A percentile compares a stretch with the other conserved stretches of the same genome.
Conservation (phyloP, 2,329 filamentous ascomycete genomes). For the Mariannaea elegans region DNA sequence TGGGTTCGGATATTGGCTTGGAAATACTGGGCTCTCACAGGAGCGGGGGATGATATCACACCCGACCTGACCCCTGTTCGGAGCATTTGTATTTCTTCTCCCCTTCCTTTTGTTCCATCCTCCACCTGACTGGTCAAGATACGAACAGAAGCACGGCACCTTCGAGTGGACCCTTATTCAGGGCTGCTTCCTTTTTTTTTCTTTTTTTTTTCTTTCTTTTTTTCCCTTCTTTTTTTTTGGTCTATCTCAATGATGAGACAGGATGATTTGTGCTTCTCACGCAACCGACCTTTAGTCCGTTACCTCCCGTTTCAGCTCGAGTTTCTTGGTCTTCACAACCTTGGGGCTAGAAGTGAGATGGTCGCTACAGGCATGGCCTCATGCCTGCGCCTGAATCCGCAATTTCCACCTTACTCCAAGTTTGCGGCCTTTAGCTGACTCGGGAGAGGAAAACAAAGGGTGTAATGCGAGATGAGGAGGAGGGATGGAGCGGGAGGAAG, state of each 20-base stretch:
- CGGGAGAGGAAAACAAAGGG: background rate
- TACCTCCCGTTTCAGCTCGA: no score
- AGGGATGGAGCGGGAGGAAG: background rate
- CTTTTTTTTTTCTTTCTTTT: no score
- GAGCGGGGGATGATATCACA: slow-evolving; percentile 1
- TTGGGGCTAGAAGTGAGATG: no score
- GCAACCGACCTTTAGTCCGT: no score
- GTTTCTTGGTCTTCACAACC: no score
- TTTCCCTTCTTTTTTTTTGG: no score
- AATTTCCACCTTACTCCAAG: background rate
- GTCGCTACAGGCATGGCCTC: background rate
- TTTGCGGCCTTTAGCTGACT: background rate
- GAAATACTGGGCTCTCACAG: no score
- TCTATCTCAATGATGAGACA: no score
- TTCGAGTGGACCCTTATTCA: no score
- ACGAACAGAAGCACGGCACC: background rate
- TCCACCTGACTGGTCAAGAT: slow-evolving; percentile 9
- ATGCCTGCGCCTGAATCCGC: slow-evolving; percentile 4
- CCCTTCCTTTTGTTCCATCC: background rate
- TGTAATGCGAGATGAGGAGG: no score
- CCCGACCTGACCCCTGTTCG: background rate
- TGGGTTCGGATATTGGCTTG: slow-evolving; percentile 9
- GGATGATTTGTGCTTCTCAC: no score
- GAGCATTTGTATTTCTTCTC: slow-evolving; percentile 13
- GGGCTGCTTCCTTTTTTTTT: background rate